Evolutionary conservation across 1,139 yeast genomes (phyloP).

Genomic region (Saccharomycopsis phalli): DNA sequence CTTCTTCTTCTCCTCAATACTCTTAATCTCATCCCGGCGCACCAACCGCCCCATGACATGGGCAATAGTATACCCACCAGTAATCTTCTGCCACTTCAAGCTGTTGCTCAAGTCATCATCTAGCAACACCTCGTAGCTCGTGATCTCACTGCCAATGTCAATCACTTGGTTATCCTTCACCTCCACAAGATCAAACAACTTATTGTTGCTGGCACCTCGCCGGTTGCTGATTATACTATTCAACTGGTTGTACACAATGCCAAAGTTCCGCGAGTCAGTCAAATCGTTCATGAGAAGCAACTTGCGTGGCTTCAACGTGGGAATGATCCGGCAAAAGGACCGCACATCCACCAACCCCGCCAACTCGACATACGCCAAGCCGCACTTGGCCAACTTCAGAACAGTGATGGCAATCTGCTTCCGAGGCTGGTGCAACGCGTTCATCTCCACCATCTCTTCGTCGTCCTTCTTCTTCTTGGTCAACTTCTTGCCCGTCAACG

Average conservation of each 20-base stretch:
- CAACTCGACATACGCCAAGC: constrained; percentile 69
- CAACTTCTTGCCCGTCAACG: constrained; percentile 21
- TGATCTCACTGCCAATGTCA: constrained; percentile 51
- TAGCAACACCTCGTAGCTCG: constrained; percentile 63
- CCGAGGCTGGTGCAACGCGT: constrained; percentile 51
- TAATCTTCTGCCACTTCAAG: constrained; percentile 76
- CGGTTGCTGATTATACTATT: constrained; percentile 6
- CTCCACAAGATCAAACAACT: constrained; percentile 27
- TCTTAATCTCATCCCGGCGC: constrained; percentile 32
- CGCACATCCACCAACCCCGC: constrained; percentile 81
- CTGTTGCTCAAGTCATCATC: constrained; percentile 57
- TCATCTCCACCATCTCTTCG: constrained; percentile 43
- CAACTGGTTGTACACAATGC: constrained; percentile 20
- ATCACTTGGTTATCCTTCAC: constrained; percentile 36
- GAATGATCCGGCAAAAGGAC: constrained; percentile 70
- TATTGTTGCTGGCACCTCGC: constrained; percentile 1
- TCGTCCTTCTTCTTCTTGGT: constrained; percentile 23
- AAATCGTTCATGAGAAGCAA: constrained; percentile 50
- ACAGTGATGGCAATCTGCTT: constrained; percentile 32
- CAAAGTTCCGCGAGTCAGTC: constrained; percentile 26
- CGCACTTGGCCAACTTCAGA: constrained; percentile 53
- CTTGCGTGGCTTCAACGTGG: constrained; percentile 71
- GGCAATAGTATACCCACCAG: constrained; percentile 75
- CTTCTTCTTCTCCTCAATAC: too few relatives aligned
- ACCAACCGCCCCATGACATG: constrained; percentile 70